A percentile compares a stretch with the other conserved stretches of the same genome.
phyloP scores from a whole-genome alignment of 2,329 filamentous ascomycete genomes.

The Emmonsia crescens region DNA sequence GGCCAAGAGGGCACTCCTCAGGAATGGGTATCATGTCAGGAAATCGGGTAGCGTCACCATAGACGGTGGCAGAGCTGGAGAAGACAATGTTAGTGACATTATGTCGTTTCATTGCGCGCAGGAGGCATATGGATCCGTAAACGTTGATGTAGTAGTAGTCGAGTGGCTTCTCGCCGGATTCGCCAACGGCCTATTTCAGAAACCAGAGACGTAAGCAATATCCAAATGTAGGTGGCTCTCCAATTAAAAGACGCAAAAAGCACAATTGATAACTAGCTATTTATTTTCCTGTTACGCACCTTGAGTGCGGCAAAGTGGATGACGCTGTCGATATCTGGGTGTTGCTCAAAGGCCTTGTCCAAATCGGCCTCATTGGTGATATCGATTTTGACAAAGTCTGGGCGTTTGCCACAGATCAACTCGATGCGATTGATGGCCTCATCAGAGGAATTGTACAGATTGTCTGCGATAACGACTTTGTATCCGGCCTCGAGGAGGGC shows the following conservation, averaged over 20 bases:
- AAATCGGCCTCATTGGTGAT: constrained; percentile 75
- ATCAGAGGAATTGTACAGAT: constrained; percentile 89
- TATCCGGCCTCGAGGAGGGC: constrained; percentile 88
- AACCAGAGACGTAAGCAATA: constrained; percentile 5
- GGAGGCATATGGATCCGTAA: constrained; percentile 75
- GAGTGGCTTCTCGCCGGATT: constrained; percentile 84
- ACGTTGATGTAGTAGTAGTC: constrained; percentile 99
- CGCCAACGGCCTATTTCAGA: constrained; percentile 67
- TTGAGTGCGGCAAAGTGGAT: constrained; percentile 98
- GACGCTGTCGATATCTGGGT: constrained; percentile 92
- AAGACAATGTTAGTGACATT: constrained; percentile 96
- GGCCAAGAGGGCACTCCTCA: constrained; percentile 88
- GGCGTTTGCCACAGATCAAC: constrained; percentile 79
- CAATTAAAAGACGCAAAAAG: neutral
- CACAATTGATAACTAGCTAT: neutral
- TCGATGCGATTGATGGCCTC: constrained; percentile 92
- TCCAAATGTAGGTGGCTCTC: neutral
- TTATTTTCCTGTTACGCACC: constrained; percentile 39
- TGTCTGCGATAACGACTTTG: constrained; percentile 94
- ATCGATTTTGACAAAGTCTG: constrained; percentile 74
- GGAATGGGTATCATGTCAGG: constrained; percentile 98
- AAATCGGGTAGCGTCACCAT: constrained; percentile 93
- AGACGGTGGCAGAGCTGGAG: constrained; percentile 94
- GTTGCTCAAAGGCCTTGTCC: constrained; percentile 75
- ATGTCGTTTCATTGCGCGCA: constrained; percentile 78